Evolutionary conservation across 2,329 filamentous ascomycete species (phyloP).

Genomic region (Xylariaceae sp.): DNA sequence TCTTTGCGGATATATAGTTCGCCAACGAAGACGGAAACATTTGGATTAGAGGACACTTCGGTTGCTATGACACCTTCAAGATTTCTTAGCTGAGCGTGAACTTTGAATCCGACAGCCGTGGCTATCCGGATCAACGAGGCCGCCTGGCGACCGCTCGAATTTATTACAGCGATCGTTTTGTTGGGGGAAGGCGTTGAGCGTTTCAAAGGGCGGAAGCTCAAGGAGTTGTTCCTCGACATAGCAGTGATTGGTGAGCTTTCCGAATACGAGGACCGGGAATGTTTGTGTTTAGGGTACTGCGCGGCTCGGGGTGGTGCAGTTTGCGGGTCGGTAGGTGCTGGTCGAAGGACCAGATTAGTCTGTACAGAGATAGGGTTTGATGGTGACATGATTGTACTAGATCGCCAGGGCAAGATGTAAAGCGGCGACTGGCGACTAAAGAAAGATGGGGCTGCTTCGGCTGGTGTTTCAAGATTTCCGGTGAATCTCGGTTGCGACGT

Average conservation of each 20-base stretch:
- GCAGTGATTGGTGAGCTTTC: conserved; percentile 49
- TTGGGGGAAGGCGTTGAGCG: conserved; percentile 53
- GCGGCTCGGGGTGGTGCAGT: conserved; percentile 27
- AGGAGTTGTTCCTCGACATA: conserved; percentile 52
- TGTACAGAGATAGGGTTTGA: conserved; percentile 32
- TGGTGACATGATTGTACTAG: conserved; percentile 24
- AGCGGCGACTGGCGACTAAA: conserved; percentile 3
- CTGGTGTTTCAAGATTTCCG: not conserved
- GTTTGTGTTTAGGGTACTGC: conserved; percentile 46
- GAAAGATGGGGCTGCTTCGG: conserved; percentile 1
- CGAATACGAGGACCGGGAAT: conserved; percentile 57
- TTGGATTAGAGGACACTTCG: conserved; percentile 75
- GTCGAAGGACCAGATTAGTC: conserved; percentile 31
- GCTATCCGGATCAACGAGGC: conserved; percentile 93
- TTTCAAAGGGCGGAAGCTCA: conserved; percentile 56
- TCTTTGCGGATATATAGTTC: conserved; percentile 56
- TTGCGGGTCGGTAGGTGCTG: conserved; percentile 26
- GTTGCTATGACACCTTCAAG: conserved; percentile 81
- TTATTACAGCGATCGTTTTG: conserved; percentile 90
- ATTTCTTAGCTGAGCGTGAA: conserved; percentile 86
- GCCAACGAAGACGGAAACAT: conserved; percentile 61
- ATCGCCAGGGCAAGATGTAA: conserved; percentile 3
- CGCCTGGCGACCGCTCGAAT: conserved; percentile 91
- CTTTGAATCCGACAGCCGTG: conserved; percentile 86
- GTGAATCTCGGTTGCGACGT: not conserved